phyloP scores from a whole-genome alignment of 2,329 filamentous ascomycete genomes.

The Botryotinia narcissicola region DNA sequence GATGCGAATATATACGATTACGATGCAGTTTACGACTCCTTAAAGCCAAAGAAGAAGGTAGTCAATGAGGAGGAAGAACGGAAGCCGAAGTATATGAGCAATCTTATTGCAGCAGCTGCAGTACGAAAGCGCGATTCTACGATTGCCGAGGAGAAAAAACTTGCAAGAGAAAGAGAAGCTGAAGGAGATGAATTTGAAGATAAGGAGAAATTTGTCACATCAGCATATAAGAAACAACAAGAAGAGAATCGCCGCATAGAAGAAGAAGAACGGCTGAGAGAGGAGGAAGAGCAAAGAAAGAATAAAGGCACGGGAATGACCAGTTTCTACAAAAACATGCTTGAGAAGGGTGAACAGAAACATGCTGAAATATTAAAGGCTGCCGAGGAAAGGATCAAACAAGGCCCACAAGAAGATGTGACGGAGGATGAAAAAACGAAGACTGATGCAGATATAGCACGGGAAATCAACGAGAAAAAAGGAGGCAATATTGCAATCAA shows the following conservation, averaged over 20 bases:
- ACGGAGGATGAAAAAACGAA: conserved; percentile 47
- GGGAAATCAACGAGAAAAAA: conserved; percentile 61
- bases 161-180: conserved; percentile 72
- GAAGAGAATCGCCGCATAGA: conserved; percentile 69
- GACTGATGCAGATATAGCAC: conserved; percentile 62
- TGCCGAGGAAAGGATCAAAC: conserved; percentile 53
- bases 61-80: conserved; percentile 55
- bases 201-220: conserved; percentile 84
- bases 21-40: conserved; percentile 75
- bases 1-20: conserved; percentile 83
- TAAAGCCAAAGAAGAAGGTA: conserved; percentile 62
- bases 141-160: conserved; percentile 76
- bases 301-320: conserved; percentile 70
- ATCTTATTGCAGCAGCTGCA: conserved; percentile 69
- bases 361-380: conserved; percentile 70
- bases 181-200: conserved; percentile 79
- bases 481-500: conserved; percentile 66
- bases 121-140: conserved; percentile 74
- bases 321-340: conserved; percentile 72
- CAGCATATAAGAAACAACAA: conserved; percentile 77
- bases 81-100: conserved; percentile 76
- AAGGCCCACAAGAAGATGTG: conserved; percentile 41
- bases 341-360: conserved; percentile 67
- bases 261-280: conserved; percentile 65
- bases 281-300: conserved; percentile 63